phyloP scores from a whole-genome alignment of 257 asterid genomes.

The Nicotiana attenuata region DNA sequence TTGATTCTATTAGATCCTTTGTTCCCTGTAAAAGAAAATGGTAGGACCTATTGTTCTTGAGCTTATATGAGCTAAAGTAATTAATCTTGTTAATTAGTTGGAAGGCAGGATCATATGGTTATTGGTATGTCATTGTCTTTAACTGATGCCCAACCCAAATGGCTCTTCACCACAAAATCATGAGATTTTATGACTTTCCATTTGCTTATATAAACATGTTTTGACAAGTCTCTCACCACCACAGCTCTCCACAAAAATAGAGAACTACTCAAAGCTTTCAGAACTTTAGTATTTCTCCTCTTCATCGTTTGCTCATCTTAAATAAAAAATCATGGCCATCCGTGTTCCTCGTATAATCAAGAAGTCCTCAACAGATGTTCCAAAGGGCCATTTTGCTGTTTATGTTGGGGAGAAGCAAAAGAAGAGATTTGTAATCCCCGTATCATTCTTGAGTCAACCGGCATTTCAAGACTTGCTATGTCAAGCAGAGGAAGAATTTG shows the following conservation, averaged over 20 bases:
- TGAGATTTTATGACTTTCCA: neutral
- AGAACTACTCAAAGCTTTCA: neutral
- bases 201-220: neutral
- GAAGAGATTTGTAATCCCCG: slow-evolving; percentile 33
- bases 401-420: slow-evolving; percentile 44
- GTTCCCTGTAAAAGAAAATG: neutral
- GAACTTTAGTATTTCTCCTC: neutral
- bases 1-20: too few relatives aligned
- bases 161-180: neutral
- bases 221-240: neutral
- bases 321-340: neutral
- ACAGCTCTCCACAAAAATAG: neutral
- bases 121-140: neutral
- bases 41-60: neutral
- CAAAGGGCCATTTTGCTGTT: slow-evolving; percentile 51
- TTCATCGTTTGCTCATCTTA: neutral
- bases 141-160: neutral
- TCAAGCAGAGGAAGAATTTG: slow-evolving; percentile 10
- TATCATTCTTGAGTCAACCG: neutral
- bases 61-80: neutral
- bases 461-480: neutral
- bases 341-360: slow-evolving; percentile 1
- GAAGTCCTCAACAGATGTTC: slow-evolving; percentile 21
- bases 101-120: neutral
- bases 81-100: neutral